These are phyloP conservation scores for Posidonia australis DNA, from an alignment of 106 monocot genomes.

Conservation along the genomic window DNA sequence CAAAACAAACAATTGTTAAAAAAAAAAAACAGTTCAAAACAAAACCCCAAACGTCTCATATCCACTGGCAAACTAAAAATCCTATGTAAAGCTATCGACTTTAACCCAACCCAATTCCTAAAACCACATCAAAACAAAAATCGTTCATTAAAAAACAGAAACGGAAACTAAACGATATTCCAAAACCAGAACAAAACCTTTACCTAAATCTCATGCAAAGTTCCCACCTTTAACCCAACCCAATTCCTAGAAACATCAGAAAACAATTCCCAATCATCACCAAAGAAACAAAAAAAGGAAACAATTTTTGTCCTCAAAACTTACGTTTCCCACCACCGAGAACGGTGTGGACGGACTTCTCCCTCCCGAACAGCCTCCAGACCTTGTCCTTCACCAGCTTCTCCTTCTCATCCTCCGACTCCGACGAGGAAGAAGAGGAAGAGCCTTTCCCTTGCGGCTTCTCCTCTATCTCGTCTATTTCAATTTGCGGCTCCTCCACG, in stretches of 20 bases:
- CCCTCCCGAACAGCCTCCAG: constrained; percentile 50
- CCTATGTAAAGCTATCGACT: too few relatives aligned
- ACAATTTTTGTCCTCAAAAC: background rate
- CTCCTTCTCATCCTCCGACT: constrained; percentile 24
- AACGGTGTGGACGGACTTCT: constrained; percentile 46
- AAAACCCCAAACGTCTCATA: background rate
- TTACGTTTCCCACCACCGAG: constrained; percentile 51
- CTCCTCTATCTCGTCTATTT: constrained; percentile 8
- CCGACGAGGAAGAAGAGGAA: constrained; percentile 12
- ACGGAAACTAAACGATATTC: background rate
- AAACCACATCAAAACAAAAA: too few relatives aligned
- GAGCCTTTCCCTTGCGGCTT: constrained; percentile 12
- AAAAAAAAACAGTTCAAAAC: background rate
- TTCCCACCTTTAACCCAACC: background rate
- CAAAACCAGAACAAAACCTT: background rate
- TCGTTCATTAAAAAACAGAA: too few relatives aligned
- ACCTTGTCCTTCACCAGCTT: constrained; percentile 27
- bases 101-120: too few relatives aligned
- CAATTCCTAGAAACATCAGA: background rate
- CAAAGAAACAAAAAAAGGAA: background rate
- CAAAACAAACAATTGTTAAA: too few relatives aligned
- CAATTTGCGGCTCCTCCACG: background rate
- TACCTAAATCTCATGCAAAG: background rate
- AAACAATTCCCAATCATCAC: background rate
- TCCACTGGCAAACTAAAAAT: background rate